Conservation (phyloP, 805 yeast species). For the Yarrowia deformans region DNA sequence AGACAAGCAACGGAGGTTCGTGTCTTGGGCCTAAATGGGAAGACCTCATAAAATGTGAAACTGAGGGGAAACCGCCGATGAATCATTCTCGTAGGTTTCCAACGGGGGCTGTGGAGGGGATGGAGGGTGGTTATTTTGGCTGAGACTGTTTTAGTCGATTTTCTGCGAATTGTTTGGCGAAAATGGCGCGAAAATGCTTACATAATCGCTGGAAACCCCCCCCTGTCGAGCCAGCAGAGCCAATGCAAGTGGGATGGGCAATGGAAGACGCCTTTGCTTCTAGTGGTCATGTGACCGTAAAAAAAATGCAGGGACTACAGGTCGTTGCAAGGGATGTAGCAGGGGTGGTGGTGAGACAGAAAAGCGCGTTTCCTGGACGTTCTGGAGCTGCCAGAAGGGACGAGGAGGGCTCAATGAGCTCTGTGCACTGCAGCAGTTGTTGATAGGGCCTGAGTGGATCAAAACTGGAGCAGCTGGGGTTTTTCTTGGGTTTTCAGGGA, state of each 20-base stretch:
- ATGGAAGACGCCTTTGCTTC: not conserved
- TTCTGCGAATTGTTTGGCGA: not conserved
- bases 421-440: too few species aligned
- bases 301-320: constrained; percentile 17
- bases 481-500: too few species aligned
- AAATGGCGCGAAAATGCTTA: not conserved
- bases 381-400: not conserved
- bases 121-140: not conserved
- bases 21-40: too few species aligned
- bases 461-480: too few species aligned
- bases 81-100: too few species aligned
- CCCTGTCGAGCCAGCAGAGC: not conserved
- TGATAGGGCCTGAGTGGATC: too few species aligned
- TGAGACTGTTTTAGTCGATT: not conserved
- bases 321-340: not conserved
- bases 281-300: not conserved
- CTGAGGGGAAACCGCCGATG: not conserved
- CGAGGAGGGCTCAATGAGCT: too few species aligned
- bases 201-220: not conserved
- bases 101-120: not conserved
- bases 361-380: not conserved
- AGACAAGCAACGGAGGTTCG: too few species aligned
- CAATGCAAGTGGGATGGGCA: not conserved
- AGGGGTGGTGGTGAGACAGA: not conserved
- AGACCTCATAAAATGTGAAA: too few species aligned